Evolutionary conservation across 2,329 filamentous ascomycete species (phyloP), one percentile per base, ranked within the genome.

Genomic region (Fusarium proliferatum): DNA sequence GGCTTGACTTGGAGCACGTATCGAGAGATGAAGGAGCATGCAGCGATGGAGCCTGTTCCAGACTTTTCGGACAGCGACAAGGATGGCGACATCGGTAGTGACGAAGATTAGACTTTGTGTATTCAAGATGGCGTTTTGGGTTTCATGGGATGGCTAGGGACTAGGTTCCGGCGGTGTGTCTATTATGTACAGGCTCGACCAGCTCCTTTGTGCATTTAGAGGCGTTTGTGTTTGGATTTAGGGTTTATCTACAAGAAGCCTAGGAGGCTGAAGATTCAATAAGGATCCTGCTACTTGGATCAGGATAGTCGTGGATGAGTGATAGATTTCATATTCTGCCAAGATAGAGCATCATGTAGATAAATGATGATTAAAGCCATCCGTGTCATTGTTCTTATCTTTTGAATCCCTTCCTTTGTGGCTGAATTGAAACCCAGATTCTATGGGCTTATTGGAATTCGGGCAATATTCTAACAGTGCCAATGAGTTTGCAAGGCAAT

Each of bases 1-100:
- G 87, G 97, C 78, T 82, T 99, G 49, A 95, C 91, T 78, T 98
- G 92, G 90, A 96, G 94, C 74, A 98, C 96, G 1, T 99, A 96
- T 84, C 89, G 92, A 57, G 96, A 99, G 85, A 96, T 98, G 92
- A 89, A 91, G 51, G 94, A 97, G 82, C 94, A 97, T 75, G 89
- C 91, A 77, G 87, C 87, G 72, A 91, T 91, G 79, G 90, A 87
- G 77, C 70, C 81, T 46, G 81, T 79, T 10, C 81, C 85, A 6
- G 85, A 87, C 61, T 78, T 85, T 64, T 83, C 83, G 19, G 85
- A 86, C 53, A 86, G 85, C 49, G 85, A 86, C 43, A 85, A 87
- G 59, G 86, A 87, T 58, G 83, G 80, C 26, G 84, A 86, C 52
- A 76, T 81, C 45, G 81, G 80, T 45, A 79, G 80, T 56, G 79